Conservation (phyloP, 2,329 filamentous ascomycete species). For the Apiospora rasikravindrae region DNA sequence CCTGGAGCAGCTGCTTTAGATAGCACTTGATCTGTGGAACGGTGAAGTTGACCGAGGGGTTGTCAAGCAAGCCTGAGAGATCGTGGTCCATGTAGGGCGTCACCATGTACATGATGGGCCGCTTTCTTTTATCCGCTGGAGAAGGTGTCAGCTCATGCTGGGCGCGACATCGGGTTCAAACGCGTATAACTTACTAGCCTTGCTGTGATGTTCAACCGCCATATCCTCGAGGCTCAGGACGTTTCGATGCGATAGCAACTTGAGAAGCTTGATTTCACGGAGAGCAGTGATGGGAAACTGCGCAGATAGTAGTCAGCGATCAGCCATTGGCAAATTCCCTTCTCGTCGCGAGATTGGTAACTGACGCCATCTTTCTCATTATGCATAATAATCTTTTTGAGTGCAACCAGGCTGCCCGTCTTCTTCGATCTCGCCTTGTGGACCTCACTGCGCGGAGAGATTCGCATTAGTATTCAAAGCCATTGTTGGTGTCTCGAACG, state of each 20-base stretch:
- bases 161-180: neutral
- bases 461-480: neutral
- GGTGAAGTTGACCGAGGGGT: constrained; percentile 85
- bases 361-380: constrained; percentile 95
- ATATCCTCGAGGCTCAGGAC: constrained; percentile 90
- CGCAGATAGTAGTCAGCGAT: constrained; percentile 28
- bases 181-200: constrained; percentile 33
- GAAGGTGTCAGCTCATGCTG: constrained; percentile 26
- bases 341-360: constrained; percentile 25
- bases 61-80: constrained; percentile 94
- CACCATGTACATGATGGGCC: constrained; percentile 96
- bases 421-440: constrained; percentile 83
- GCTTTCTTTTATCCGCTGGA: constrained; percentile 76
- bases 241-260: constrained; percentile 91
- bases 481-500: neutral
- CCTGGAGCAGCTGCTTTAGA: constrained; percentile 89
- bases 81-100: constrained; percentile 99
- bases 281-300: constrained; percentile 97
- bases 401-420: constrained; percentile 76
- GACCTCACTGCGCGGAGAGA: constrained; percentile 69
- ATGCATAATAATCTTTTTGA: constrained; percentile 99
- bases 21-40: constrained; percentile 98
- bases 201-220: constrained; percentile 77
- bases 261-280: constrained; percentile 96
- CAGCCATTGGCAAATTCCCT: constrained; percentile 14